A percentile compares a stretch with the other conserved stretches of the same genome.
Conservation (phyloP, 768 basidiomycete genomes). For the Pulveroboletus ravenelii region DNA sequence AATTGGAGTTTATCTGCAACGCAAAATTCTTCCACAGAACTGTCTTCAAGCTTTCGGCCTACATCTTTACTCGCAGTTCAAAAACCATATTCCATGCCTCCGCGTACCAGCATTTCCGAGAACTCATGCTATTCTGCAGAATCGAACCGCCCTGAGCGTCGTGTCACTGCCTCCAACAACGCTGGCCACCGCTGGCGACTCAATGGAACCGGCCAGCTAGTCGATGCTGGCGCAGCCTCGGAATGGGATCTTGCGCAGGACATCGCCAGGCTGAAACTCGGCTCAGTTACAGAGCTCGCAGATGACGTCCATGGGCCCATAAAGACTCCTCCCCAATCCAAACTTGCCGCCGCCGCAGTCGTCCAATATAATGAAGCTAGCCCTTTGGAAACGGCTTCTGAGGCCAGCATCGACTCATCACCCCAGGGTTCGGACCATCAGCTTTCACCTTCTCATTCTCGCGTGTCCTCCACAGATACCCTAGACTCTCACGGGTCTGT, state of each 20-base stretch:
- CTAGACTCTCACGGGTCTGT: constrained; percentile 55
- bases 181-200: constrained; percentile 55
- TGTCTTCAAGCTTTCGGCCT: constrained; percentile 30
- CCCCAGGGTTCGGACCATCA: constrained; percentile 65
- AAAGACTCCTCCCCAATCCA: constrained; percentile 66
- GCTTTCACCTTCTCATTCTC: constrained; percentile 66
- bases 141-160: constrained; percentile 35
- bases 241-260: constrained; percentile 74
- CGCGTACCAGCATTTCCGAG: constrained; percentile 35
- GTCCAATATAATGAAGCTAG: constrained; percentile 61
- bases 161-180: constrained; percentile 35
- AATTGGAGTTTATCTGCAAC: constrained; percentile 44
- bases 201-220: constrained; percentile 58
- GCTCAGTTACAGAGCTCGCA: constrained; percentile 45
- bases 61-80: constrained; percentile 32
- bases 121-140: constrained; percentile 17
- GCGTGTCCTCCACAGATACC: constrained; percentile 80
- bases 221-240: constrained; percentile 47
- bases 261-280: constrained; percentile 67
- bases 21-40: constrained; percentile 37
- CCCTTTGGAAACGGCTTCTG: constrained; percentile 69
- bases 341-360: constrained; percentile 46
- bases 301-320: constrained; percentile 51
- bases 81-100: constrained; percentile 45
- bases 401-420: constrained; percentile 68